Evolutionary conservation across 2,329 filamentous ascomycete species (phyloP).

Genomic region (Chaetomiaceae sp.): DNA sequence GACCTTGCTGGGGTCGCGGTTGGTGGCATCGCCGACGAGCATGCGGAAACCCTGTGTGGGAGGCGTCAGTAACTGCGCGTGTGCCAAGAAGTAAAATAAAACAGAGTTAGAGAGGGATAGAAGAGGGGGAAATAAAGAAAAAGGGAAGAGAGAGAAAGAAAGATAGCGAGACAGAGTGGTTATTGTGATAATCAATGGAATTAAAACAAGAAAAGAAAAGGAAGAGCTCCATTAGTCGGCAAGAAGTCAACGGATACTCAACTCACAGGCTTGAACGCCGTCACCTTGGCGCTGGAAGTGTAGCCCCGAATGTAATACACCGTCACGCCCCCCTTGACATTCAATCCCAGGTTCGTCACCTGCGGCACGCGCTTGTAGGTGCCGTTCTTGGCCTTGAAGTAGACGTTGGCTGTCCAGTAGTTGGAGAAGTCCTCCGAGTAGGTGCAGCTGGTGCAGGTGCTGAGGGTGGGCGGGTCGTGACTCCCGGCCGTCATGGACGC

Average conservation of each 20-base stretch:
- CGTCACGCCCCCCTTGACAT: constrained; percentile 15
- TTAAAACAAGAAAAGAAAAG: too few relatives aligned
- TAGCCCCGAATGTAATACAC: constrained; percentile 17
- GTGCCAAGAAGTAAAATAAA: too few relatives aligned
- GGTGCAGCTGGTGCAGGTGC: constrained; percentile 22
- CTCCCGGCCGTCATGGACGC: constrained; percentile 21
- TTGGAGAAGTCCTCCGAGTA: constrained; percentile 25
- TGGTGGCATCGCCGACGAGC: constrained; percentile 21
- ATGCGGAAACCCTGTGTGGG: constrained; percentile 27
- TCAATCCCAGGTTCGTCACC: constrained; percentile 11
- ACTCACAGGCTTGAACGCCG: constrained; percentile 8
- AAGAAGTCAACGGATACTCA: too few relatives aligned
- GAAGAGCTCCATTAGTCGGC: too few relatives aligned
- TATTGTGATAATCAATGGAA: too few relatives aligned
- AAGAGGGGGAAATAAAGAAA: too few relatives aligned
- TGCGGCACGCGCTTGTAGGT: constrained; percentile 19
- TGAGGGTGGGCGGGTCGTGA: constrained; percentile 17
- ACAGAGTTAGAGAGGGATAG: too few relatives aligned
- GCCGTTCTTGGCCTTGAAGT: constrained; percentile 23
- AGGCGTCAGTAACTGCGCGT: background rate
- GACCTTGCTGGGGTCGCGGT: constrained; percentile 15
- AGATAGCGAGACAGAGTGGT: too few relatives aligned
- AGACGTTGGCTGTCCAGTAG: constrained; percentile 25
- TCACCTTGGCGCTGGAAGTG: constrained; percentile 9
- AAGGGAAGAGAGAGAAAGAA: too few relatives aligned